A percentile compares a stretch with the other conserved stretches of the same genome.
Conservation (phyloP, 2,329 filamentous ascomycete genomes). For the Diaporthe helianthi region DNA sequence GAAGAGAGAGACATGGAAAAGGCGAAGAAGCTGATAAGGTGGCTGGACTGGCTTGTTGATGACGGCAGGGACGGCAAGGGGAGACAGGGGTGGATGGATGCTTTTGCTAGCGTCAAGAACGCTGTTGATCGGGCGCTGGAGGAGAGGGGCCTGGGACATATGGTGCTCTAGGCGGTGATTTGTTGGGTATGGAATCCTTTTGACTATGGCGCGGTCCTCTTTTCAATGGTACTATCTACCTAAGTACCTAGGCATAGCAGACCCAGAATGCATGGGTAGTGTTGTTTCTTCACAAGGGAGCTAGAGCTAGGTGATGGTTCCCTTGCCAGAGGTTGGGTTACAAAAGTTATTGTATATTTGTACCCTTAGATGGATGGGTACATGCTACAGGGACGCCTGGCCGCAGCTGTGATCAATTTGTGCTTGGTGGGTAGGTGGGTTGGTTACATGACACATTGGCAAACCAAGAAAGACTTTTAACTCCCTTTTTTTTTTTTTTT, state of each 20-base stretch:
- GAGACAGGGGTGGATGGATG: slow-evolving; percentile 54
- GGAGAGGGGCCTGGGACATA: slow-evolving; percentile 61
- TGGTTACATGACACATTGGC: no score
- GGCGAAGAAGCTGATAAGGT: slow-evolving; percentile 87
- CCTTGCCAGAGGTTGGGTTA: no score
- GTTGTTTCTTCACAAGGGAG: background rate
- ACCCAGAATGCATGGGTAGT: background rate
- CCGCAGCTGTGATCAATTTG: no score
- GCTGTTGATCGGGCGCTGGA: slow-evolving; percentile 62
- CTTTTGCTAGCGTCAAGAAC: slow-evolving; percentile 52
- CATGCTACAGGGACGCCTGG: no score
- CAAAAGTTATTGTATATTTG: no score
- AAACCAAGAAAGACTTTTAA: no score
- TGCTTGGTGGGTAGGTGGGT: no score
- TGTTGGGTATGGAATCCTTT: background rate
- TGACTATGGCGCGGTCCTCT: background rate
- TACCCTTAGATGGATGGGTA: no score
- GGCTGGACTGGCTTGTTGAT: slow-evolving; percentile 63
- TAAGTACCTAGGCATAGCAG: no score
- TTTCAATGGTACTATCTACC: background rate
- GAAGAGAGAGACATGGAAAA: slow-evolving; percentile 86
- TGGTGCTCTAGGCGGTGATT: slow-evolving; percentile 53
- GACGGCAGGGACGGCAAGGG: slow-evolving; percentile 47
- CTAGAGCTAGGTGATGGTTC: background rate
- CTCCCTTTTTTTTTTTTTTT: no score